These are phyloP conservation scores for Ceratocystis huliohia DNA, from an alignment of 2,329 filamentous ascomycete species.

Conservation along the genomic window DNA sequence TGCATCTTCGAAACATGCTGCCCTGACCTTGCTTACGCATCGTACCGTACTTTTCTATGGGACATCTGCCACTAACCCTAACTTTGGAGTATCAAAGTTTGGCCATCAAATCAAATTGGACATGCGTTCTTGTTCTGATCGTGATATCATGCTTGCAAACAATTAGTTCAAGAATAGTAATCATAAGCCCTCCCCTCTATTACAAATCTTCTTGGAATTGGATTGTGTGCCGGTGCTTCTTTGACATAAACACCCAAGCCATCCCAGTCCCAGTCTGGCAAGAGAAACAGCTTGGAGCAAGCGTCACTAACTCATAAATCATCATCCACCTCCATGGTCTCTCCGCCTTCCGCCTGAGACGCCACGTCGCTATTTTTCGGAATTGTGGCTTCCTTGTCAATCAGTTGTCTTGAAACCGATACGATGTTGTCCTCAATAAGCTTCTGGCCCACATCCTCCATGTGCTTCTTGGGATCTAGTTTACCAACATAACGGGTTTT, in stretches of 20 bases:
- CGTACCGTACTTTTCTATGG: neutral
- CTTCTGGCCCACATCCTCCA: slow-evolving; percentile 91
- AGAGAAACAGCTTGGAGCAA: neutral
- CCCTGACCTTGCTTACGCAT: neutral
- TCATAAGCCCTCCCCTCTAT: neutral
- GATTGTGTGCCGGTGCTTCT: neutral
- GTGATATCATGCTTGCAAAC: neutral
- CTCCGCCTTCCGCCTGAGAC: slow-evolving; percentile 39
- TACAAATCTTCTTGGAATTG: neutral
- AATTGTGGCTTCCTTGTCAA: slow-evolving; percentile 95
- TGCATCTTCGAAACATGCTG: neutral
- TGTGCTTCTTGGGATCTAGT: slow-evolving; percentile 97
- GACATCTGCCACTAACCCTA: neutral
- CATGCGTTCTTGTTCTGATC: neutral
- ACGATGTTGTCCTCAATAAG: slow-evolving; percentile 99
- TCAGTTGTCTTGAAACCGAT: slow-evolving; percentile 96
- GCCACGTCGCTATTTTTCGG: slow-evolving; percentile 51
- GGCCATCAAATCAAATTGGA: neutral
- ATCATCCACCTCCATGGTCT: slow-evolving; percentile 61
- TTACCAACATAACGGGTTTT: slow-evolving; percentile 99
- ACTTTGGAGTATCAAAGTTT: neutral
- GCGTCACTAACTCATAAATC: slow-evolving; percentile 28
- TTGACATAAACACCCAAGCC: neutral
- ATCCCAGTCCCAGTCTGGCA: neutral
- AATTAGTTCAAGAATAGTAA: slow-evolving; percentile 5